Conservation (phyloP, 495 filamentous ascomycete genomes). For the Hypoxylon lienhwacheense region DNA sequence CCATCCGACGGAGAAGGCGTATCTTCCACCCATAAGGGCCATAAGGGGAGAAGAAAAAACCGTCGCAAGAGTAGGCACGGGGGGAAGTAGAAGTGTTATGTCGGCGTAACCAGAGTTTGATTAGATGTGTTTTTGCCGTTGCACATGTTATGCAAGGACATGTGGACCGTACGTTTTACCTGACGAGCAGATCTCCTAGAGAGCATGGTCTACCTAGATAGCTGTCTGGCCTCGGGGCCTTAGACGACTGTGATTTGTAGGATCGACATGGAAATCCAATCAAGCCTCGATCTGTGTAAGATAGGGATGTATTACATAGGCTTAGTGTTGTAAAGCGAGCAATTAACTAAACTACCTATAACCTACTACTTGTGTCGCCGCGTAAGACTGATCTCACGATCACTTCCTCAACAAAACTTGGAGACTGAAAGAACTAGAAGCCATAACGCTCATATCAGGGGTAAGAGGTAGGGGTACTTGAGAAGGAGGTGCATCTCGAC, state of each 20-base stretch:
- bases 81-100: slow-evolving; percentile 11
- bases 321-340: too few relatives aligned
- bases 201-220: slow-evolving; percentile 8
- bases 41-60: slow-evolving; percentile 28
- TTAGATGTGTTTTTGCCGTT: background rate
- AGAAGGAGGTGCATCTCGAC: too few relatives aligned
- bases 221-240: slow-evolving; percentile 1
- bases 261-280: background rate
- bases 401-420: too few relatives aligned
- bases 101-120: background rate
- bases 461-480: too few relatives aligned
- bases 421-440: too few relatives aligned
- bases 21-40: slow-evolving; percentile 11
- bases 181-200: background rate
- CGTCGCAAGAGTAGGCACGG: slow-evolving; percentile 25
- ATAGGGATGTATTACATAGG: background rate
- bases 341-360: too few relatives aligned
- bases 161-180: background rate
- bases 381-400: too few relatives aligned
- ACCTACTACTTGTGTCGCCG: too few relatives aligned
- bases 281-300: slow-evolving; percentile 1
- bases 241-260: background rate
- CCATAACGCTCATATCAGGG: too few relatives aligned
- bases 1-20: slow-evolving; percentile 13
- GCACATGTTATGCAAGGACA: background rate